Percentiles rank a stretch among this genome's conserved stretches.
These are phyloP conservation scores for Dryadomyces quercivorus DNA, from an alignment of 2,329 filamentous ascomycete genomes.

Conservation along the genomic window DNA sequence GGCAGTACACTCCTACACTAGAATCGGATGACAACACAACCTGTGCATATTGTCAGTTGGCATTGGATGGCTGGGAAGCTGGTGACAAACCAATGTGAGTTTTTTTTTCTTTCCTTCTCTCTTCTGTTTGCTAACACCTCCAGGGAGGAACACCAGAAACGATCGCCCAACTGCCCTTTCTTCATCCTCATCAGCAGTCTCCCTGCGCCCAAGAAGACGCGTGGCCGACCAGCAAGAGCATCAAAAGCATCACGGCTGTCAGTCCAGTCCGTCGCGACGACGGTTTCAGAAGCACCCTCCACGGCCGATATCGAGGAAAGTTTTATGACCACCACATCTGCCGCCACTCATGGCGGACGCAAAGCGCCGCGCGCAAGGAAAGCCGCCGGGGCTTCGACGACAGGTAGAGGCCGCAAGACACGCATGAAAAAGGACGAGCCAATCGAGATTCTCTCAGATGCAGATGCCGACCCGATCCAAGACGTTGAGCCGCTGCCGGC, in stretches of 20 bases:
- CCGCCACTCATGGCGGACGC: constrained; percentile 40
- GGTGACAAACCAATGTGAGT: constrained; percentile 76
- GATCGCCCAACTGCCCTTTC: constrained; percentile 71
- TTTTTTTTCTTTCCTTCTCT: background rate
- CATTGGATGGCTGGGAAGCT: constrained; percentile 88
- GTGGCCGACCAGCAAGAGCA: constrained; percentile 39
- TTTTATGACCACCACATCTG: constrained; percentile 46
- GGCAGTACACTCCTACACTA: constrained; percentile 78
- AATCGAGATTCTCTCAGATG: constrained; percentile 31
- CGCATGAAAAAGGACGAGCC: constrained; percentile 42
- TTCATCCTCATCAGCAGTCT: constrained; percentile 56
- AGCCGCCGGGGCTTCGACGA: constrained; percentile 24
- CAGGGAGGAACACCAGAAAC: constrained; percentile 74
- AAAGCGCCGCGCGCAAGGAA: constrained; percentile 44
- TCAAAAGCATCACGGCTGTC: constrained; percentile 63
- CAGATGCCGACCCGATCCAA: constrained; percentile 13
- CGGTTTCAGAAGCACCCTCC: constrained; percentile 36
- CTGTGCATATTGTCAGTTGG: constrained; percentile 81
- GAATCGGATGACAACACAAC: constrained; percentile 83
- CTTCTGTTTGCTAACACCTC: background rate
- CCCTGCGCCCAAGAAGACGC: constrained; percentile 43
- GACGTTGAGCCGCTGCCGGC: background rate
- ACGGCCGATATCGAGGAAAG: constrained; percentile 43
- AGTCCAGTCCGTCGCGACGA: constrained; percentile 41
- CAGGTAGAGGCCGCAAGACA: constrained; percentile 31